Evolutionary conservation across 176 grass and related monocot genomes (phyloP).

Genomic region (Oryza rufipogon): DNA sequence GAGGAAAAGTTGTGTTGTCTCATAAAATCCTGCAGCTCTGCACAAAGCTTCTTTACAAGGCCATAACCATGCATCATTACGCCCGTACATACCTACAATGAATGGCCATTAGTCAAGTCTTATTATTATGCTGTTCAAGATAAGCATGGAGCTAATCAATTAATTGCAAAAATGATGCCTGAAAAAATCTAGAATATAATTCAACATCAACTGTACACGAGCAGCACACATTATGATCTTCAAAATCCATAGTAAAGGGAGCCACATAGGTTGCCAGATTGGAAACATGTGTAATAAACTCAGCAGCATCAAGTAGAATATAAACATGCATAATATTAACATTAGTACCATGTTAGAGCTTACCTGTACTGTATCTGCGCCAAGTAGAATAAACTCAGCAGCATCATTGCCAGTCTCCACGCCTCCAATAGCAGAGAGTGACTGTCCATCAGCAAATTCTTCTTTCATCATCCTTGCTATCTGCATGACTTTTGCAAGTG

Average conservation of each 20-base stretch:
- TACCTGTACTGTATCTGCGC: constrained; percentile 97
- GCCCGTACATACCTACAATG: constrained; percentile 78
- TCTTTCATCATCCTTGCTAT: constrained; percentile 92
- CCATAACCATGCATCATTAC: constrained; percentile 99
- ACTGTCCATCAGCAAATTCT: constrained; percentile 71
- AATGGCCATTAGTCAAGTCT: constrained; percentile 15
- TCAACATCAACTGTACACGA: neutral
- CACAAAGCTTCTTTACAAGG: constrained; percentile 91
- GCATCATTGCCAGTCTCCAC: constrained; percentile 90
- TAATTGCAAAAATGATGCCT: constrained; percentile 32
- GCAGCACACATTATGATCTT: neutral
- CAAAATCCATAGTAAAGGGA: neutral
- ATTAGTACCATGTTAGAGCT: constrained; percentile 4
- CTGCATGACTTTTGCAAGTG: constrained; percentile 93
- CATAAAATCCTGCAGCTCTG: constrained; percentile 93
- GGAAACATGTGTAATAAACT: neutral
- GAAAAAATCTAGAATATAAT: constrained; percentile 17
- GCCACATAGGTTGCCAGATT: neutral
- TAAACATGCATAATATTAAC: no score
- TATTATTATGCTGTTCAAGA: constrained; percentile 20
- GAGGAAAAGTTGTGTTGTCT: constrained; percentile 81
- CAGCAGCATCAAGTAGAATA: no score
- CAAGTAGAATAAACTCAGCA: constrained; percentile 92
- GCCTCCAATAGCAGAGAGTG: constrained; percentile 89
- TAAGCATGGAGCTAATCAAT: neutral